Evolutionary conservation across 331 rosid genomes (phyloP).

Genomic region (Phaseolus coccineus): DNA sequence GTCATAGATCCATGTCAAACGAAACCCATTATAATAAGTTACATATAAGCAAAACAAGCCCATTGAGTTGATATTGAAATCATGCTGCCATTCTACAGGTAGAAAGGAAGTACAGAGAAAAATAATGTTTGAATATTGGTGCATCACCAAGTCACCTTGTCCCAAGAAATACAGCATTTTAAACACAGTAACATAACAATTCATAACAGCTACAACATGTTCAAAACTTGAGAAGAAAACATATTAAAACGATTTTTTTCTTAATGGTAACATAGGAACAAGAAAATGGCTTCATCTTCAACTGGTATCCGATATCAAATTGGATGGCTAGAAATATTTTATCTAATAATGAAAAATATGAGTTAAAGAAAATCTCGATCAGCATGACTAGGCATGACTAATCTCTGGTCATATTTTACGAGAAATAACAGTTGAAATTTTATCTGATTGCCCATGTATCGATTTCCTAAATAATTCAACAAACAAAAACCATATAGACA

Average conservation of each 20-base stretch:
- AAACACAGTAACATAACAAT: neutral
- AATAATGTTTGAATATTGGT: neutral
- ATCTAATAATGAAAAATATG: neutral
- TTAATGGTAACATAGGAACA: slow-evolving; percentile 2
- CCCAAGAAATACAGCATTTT: slow-evolving; percentile 25
- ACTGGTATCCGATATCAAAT: neutral
- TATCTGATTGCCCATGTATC: neutral
- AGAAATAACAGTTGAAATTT: slow-evolving; percentile 13
- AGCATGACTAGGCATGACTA: slow-evolving; percentile 8
- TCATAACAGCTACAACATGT: neutral
- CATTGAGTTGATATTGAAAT: neutral
- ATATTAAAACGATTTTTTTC: neutral
- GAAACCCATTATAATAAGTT: neutral
- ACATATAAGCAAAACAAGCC: neutral
- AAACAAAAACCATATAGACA: slow-evolving; percentile 16
- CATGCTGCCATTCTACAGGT: neutral
- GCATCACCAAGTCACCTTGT: neutral
- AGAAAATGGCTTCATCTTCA: slow-evolving; percentile 32
- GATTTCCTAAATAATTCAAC: slow-evolving; percentile 33
- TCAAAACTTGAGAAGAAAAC: slow-evolving; percentile 32
- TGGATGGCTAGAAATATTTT: slow-evolving; percentile 22
- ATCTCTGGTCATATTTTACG: neutral
- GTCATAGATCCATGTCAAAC: slow-evolving; percentile 9
- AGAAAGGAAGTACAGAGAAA: slow-evolving; percentile 18
- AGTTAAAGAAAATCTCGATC: neutral